Base-by-base conservation (phyloP, 2,329 filamentous ascomycete species). In the Chalaropsis ovoidea region DNA sequence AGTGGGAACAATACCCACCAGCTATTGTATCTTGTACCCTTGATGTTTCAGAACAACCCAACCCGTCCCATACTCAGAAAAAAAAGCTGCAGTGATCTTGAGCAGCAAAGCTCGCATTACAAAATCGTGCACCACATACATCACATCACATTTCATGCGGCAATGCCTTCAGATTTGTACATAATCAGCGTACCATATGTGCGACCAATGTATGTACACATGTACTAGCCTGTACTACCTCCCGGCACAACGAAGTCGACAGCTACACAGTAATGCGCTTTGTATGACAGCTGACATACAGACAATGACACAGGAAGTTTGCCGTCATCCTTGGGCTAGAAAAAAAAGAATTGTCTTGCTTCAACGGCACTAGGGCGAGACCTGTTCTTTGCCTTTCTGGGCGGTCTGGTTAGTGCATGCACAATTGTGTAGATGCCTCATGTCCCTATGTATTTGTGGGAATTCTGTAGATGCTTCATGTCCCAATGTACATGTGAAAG, bases 101-200 rank as follows among this genome's bases (percentile, higher is more conserved):
- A 17, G 13, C 27, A 22, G 24, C 7, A 10, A 10, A 22, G 8
- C 54, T 17, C 54, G 54, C 54, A 58, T 58, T 58, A 27, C 27
- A 13, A 58, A 58, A 58, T 58, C 13, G 27, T 39, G 27, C 54
- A 58, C 24, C 17, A 58, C 54, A 58, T 35, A 47, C 24, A 58
- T 35, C 27, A 58, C 24, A 58, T 58, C 54, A 35, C 24, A 58
- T 58, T 35, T 35, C 17, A n/a, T 17, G 54, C 54, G 10, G 15
- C 17, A 35, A 27, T 58, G 24, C 5, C 24, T 58, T 3, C 13
- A 35, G 27, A 58, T 35, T 31, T 52, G 47, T 24, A 52, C 47
- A 52, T 52, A 10, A 52, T 52, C 22, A 52, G 22, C 45, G 19
- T 49, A 19, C 8, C 19, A 52, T 24, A 15, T 52, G 47, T 24